Evolutionary conservation across 202 grass and related monocot species (phyloP).

Genomic region (Elaeis oleifera): DNA sequence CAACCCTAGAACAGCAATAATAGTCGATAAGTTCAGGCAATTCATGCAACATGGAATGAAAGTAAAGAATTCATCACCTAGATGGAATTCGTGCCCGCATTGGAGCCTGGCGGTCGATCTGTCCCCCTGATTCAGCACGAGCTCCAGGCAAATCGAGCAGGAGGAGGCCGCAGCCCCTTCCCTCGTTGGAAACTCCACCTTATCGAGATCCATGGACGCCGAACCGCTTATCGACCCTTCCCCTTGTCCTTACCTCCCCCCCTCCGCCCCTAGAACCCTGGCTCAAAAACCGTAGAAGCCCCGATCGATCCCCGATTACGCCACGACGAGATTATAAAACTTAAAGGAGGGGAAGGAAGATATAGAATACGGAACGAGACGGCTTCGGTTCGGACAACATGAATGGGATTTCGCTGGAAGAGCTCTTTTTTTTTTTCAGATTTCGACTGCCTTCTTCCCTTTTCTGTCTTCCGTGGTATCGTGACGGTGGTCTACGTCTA

Average conservation of each 20-base stretch:
- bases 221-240: constrained; percentile 1
- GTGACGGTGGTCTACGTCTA: too few species aligned
- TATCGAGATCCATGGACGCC: constrained; percentile 58
- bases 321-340: neutral
- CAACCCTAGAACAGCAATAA: constrained; percentile 6
- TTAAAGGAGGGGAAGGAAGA: too few species aligned
- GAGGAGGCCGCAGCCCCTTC: constrained; percentile 5
- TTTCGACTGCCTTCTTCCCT: too few species aligned
- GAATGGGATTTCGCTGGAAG: too few species aligned
- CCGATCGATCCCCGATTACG: constrained; percentile 5
- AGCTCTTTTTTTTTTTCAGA: too few species aligned
- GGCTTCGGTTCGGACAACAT: too few species aligned
- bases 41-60: neutral
- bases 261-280: neutral
- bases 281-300: neutral
- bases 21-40: neutral
- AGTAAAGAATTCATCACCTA: constrained; percentile 41
- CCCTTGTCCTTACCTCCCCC: too few species aligned
- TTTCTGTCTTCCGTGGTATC: too few species aligned
- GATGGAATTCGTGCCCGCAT: constrained; percentile 93
- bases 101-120: constrained; percentile 80
- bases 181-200: constrained; percentile 23
- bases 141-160: constrained; percentile 93
- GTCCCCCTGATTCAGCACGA: constrained; percentile 33
- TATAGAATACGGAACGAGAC: too few species aligned